Percentiles rank a stretch among this genome's conserved stretches.
Conservation (phyloP, 306 rosid species). For the Hippophae gyantsensis region DNA sequence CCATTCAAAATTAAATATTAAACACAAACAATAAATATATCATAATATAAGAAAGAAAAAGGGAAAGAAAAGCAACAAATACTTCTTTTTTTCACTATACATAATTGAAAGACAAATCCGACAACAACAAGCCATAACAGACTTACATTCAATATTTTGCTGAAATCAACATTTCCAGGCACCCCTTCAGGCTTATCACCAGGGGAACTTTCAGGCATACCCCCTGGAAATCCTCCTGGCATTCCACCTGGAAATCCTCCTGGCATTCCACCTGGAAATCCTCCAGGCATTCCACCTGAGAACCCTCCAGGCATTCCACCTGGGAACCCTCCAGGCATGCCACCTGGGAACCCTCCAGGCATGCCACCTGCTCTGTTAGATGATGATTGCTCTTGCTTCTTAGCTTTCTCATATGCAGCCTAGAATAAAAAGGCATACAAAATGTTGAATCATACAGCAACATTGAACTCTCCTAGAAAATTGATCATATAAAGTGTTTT, state of each 20-base stretch:
- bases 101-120: too few relatives aligned
- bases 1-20: too few relatives aligned
- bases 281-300: conserved; percentile 10
- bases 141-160: conserved; percentile 80
- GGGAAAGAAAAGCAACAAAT: too few relatives aligned
- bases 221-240: too few relatives aligned
- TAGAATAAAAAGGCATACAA: conserved; percentile 18
- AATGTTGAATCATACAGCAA: conserved; percentile 12
- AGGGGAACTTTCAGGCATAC: conserved; percentile 18
- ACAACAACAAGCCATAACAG: conserved; percentile 2
- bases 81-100: too few relatives aligned
- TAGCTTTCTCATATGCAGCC: conserved; percentile 91
- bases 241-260: too few relatives aligned
- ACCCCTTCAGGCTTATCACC: conserved; percentile 41
- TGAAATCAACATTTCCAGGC: conserved; percentile 83
- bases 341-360: conserved; percentile 37
- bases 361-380: conserved; percentile 33
- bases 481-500: conserved; percentile 7
- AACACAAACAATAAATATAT: too few relatives aligned
- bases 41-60: too few relatives aligned
- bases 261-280: too few relatives aligned
- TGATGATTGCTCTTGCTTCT: conserved; percentile 72
- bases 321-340: conserved; percentile 29
- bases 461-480: too few relatives aligned
- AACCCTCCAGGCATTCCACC: conserved; percentile 43